A percentile compares a stretch with the other conserved stretches of the same genome.
Conservation (phyloP, 2,329 filamentous ascomycete species). For the Ramularia collo-cygni region DNA sequence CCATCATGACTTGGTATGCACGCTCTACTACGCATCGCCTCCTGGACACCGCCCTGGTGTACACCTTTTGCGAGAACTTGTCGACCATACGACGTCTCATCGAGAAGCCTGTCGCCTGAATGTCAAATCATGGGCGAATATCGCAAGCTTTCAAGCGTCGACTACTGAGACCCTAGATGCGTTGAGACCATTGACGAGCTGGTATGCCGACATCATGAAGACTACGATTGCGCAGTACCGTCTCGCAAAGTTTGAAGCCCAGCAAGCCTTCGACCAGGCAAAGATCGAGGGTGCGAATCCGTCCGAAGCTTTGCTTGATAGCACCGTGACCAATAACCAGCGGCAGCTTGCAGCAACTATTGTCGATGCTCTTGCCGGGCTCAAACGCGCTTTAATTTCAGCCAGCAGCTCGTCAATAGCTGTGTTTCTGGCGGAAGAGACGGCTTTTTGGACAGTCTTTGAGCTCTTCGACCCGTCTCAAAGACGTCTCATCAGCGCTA, state of each 20-base stretch:
- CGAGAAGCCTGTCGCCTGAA: constrained; percentile 53
- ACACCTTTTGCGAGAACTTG: constrained; percentile 46
- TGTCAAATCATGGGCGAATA: constrained; percentile 51
- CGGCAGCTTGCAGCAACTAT: constrained; percentile 50
- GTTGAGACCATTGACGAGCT: constrained; percentile 45
- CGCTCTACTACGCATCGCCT: constrained; percentile 53
- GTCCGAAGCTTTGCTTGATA: constrained; percentile 42
- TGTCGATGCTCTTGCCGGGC: constrained; percentile 44
- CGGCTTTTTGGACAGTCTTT: constrained; percentile 38
- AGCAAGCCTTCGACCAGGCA: constrained; percentile 42
- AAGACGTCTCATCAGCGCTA: constrained; percentile 36
- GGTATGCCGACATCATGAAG: constrained; percentile 48
- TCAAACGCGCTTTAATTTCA: constrained; percentile 43
- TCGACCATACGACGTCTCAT: constrained; percentile 52
- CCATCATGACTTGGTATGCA: constrained; percentile 55
- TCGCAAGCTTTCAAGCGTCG: constrained; percentile 52
- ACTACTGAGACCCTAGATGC: constrained; percentile 41
- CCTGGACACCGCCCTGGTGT: constrained; percentile 47
- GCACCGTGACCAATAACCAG: constrained; percentile 51
- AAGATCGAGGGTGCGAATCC: constrained; percentile 31
- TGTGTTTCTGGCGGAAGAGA: constrained; percentile 35
- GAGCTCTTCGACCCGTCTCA: constrained; percentile 44
- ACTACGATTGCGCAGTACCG: constrained; percentile 50
- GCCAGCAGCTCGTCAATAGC: constrained; percentile 20
- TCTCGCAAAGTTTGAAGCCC: constrained; percentile 51